Conservation (phyloP, 2,329 filamentous ascomycete genomes). For the Sarocladium strictum region DNA sequence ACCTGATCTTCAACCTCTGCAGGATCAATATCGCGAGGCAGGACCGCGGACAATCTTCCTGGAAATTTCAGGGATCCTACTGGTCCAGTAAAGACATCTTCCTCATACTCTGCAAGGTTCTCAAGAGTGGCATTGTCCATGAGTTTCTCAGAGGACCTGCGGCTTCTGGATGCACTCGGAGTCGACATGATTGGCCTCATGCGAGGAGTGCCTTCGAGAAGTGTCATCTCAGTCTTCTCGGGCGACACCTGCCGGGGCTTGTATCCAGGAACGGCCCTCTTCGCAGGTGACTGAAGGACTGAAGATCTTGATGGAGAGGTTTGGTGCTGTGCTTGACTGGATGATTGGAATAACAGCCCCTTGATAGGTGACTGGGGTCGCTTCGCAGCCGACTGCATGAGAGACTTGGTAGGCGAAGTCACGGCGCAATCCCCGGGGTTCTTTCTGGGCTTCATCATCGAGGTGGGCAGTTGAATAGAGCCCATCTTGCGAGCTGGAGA, state of each 20-base stretch:
- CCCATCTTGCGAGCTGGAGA: constrained; percentile 46
- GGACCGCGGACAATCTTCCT: constrained; percentile 38
- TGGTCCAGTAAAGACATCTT: constrained; percentile 25
- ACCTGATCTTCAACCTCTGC: constrained; percentile 19
- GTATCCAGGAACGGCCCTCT: constrained; percentile 32
- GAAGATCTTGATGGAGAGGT: constrained; percentile 38
- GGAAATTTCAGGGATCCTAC: constrained; percentile 34
- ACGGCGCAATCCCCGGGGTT: constrained; percentile 14
- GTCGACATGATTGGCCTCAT: constrained; percentile 33
- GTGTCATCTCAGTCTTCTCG: constrained; percentile 13
- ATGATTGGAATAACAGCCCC: constrained; percentile 23
- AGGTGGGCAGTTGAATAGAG: constrained; percentile 23
- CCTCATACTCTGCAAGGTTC: constrained; percentile 12
- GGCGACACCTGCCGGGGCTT: constrained; percentile 25
- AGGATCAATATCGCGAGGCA: constrained; percentile 37
- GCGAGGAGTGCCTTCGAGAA: constrained; percentile 23
- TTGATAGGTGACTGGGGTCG: constrained; percentile 40
- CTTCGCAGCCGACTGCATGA: constrained; percentile 47
- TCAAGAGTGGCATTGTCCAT: constrained; percentile 17
- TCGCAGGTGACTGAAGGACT: constrained; percentile 47
- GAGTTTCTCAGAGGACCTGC: constrained; percentile 30
- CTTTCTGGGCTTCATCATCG: constrained; percentile 23
- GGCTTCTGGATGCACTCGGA: constrained; percentile 20
- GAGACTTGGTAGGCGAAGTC: constrained; percentile 31
- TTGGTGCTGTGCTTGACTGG: constrained; percentile 20